Conservation (phyloP, 2,329 filamentous ascomycete genomes). For the Cladophialophora carrionii region DNA sequence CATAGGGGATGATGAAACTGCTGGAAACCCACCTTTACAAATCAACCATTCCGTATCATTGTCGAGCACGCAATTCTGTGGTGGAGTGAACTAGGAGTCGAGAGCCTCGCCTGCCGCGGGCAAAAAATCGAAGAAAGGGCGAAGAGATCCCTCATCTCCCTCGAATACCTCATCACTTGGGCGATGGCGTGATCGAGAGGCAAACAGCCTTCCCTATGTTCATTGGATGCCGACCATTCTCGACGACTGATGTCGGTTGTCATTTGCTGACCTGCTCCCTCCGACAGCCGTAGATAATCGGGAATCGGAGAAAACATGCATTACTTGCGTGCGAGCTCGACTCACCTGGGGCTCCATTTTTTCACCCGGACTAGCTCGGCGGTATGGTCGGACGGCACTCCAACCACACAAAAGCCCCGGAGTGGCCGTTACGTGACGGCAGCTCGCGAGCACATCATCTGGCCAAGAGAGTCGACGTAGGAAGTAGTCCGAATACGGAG, state of each 20-base stretch:
- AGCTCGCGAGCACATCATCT: conserved; percentile 15
- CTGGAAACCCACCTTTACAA: conserved; percentile 33
- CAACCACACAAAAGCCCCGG: background rate
- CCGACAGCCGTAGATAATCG: conserved; percentile 20
- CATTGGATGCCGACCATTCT: conserved; percentile 17
- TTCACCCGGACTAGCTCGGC: conserved; percentile 2
- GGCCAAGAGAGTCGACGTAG: conserved; percentile 6
- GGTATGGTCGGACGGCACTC: conserved; percentile 4
- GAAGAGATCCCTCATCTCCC: conserved; percentile 15
- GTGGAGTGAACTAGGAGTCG: conserved; percentile 31
- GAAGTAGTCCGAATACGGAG: background rate
- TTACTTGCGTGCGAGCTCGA: conserved; percentile 11
- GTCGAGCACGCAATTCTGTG: conserved; percentile 34
- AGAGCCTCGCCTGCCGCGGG: conserved; percentile 29
- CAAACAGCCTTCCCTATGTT: conserved; percentile 18
- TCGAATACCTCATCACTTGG: conserved; percentile 31
- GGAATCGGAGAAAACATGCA: conserved; percentile 20
- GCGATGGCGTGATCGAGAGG: conserved; percentile 28
- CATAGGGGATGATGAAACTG: conserved; percentile 1
- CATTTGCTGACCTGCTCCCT: conserved; percentile 19
- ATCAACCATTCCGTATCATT: conserved; percentile 31
- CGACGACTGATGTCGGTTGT: conserved; percentile 5
- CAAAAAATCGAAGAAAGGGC: conserved; percentile 17
- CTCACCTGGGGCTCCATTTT: conserved; percentile 14
- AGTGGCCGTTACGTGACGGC: conserved; percentile 15